phyloP scores from a whole-genome alignment of 805 yeast genomes.

The Lachancea thermotolerans region DNA sequence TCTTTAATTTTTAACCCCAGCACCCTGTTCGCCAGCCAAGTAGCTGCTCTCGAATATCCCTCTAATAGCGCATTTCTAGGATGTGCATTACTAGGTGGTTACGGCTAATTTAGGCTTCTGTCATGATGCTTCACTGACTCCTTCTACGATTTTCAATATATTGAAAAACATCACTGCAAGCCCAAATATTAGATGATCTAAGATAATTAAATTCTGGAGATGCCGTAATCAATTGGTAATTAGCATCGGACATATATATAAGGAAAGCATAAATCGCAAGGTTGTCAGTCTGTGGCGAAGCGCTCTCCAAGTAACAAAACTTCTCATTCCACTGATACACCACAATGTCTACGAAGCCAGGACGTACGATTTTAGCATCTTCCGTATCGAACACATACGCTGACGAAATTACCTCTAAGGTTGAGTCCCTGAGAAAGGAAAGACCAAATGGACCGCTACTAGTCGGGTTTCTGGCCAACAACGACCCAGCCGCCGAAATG shows the following conservation, averaged over 20 bases:
- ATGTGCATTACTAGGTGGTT: no score
- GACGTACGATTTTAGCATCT: conserved; percentile 81
- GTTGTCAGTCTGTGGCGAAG: no score
- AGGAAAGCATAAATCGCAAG: background rate
- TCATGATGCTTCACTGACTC: background rate
- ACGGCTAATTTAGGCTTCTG: no score
- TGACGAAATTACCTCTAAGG: conserved; percentile 60
- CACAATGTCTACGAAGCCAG: conserved; percentile 38
- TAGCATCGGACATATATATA: background rate
- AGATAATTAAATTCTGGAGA: no score
- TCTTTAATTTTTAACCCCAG: no score
- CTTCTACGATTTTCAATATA: background rate
- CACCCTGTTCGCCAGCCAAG: no score
- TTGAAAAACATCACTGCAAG: no score
- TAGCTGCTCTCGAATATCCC: no score
- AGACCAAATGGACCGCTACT: conserved; percentile 55
- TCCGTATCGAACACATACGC: conserved; percentile 76
- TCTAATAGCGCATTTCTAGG: no score
- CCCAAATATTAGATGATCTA: no score
- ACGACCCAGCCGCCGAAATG: conserved; percentile 91
- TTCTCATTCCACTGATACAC: no score
- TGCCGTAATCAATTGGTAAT: background rate
- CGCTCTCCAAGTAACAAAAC: no score
- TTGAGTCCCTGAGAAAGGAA: conserved; percentile 35
- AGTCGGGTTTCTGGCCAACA: conserved; percentile 88